phyloP scores from a whole-genome alignment of 768 basidiomycete species.

The Lactifluus volemus region DNA sequence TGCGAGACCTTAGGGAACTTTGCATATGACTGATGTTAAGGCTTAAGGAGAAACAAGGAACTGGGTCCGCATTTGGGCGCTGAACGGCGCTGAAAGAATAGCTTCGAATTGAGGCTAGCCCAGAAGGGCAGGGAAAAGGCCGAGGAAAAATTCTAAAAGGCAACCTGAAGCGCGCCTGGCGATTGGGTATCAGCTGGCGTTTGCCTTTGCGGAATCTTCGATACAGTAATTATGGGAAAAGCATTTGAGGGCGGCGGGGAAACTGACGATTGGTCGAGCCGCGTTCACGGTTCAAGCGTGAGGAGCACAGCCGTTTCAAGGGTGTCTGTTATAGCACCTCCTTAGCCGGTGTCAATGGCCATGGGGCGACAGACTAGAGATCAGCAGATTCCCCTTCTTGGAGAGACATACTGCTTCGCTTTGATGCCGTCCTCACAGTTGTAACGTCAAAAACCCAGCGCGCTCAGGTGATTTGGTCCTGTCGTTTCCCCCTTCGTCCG shows the following conservation, averaged over 20 bases:
- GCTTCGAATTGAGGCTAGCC: slow-evolving; percentile 21
- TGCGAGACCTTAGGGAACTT: slow-evolving; percentile 3
- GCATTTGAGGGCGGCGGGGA: slow-evolving; percentile 18
- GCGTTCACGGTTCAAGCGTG: slow-evolving; percentile 19
- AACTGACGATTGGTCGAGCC: slow-evolving; percentile 19
- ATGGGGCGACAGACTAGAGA: slow-evolving; percentile 19
- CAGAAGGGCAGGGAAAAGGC: slow-evolving; percentile 19
- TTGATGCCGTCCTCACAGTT: slow-evolving; percentile 15
- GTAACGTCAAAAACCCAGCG: slow-evolving; percentile 18
- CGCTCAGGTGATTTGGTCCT: slow-evolving; percentile 17
- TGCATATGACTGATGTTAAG: slow-evolving; percentile 7
- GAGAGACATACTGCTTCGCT: slow-evolving; percentile 14
- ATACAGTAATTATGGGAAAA: slow-evolving; percentile 19
- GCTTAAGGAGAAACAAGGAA: slow-evolving; percentile 15
- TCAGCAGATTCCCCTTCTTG: slow-evolving; percentile 20
- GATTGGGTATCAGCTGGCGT: slow-evolving; percentile 17
- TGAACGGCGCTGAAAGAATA: slow-evolving; percentile 13
- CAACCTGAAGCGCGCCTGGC: slow-evolving; percentile 19
- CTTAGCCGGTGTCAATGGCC: slow-evolving; percentile 21
- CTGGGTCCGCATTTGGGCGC: slow-evolving; percentile 18
- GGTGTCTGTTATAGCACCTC: slow-evolving; percentile 19
- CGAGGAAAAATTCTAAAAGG: slow-evolving; percentile 20
- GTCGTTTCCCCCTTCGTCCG: slow-evolving; percentile 19
- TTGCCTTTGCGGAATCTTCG: slow-evolving; percentile 19
- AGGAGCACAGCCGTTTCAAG: slow-evolving; percentile 20